These are phyloP conservation scores for Galerina marginata DNA, from an alignment of 768 basidiomycete genomes.

Conservation along the genomic window DNA sequence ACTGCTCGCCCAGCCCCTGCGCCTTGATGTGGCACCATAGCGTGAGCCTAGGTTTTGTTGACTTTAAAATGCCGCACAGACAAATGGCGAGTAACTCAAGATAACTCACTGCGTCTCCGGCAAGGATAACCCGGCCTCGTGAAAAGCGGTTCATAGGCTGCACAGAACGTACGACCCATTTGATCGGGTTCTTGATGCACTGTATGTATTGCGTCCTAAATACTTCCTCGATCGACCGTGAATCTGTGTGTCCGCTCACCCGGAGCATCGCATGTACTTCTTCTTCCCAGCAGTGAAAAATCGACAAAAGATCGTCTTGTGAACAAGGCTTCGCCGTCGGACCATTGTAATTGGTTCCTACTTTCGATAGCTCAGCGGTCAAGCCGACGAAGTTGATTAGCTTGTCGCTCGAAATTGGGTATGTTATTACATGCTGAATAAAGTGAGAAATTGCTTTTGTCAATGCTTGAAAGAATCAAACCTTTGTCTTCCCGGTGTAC, in stretches of 20 bases:
- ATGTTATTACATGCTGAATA: conserved; percentile 51
- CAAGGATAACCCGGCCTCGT: conserved; percentile 44
- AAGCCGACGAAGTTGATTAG: conserved; percentile 57
- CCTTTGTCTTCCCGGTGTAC: conserved; percentile 35
- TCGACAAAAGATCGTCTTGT: conserved; percentile 40
- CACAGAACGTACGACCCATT: conserved; percentile 52
- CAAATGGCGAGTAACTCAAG: conserved; percentile 19
- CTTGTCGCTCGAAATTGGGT: conserved; percentile 54
- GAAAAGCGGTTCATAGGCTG: conserved; percentile 44
- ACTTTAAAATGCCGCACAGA: neutral
- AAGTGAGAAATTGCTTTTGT: neutral
- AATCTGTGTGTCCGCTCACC: conserved; percentile 30
- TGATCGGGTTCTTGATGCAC: conserved; percentile 41
- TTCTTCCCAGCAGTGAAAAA: conserved; percentile 50
- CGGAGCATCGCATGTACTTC: conserved; percentile 50
- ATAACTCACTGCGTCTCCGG: conserved; percentile 51
- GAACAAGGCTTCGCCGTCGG: conserved; percentile 24
- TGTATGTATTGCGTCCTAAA: conserved; percentile 15
- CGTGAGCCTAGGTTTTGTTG: conserved; percentile 30
- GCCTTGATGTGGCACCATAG: conserved; percentile 38
- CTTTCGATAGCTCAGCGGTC: conserved; percentile 29
- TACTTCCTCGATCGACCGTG: neutral
- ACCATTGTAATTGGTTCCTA: conserved; percentile 37
- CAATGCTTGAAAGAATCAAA: conserved; percentile 8
- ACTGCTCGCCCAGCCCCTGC: conserved; percentile 37